A percentile compares a stretch with the other conserved stretches of the same genome.
These are phyloP conservation scores for Dryadomyces quercivorus DNA, from an alignment of 2,329 filamentous ascomycete genomes.

Conservation along the genomic window DNA sequence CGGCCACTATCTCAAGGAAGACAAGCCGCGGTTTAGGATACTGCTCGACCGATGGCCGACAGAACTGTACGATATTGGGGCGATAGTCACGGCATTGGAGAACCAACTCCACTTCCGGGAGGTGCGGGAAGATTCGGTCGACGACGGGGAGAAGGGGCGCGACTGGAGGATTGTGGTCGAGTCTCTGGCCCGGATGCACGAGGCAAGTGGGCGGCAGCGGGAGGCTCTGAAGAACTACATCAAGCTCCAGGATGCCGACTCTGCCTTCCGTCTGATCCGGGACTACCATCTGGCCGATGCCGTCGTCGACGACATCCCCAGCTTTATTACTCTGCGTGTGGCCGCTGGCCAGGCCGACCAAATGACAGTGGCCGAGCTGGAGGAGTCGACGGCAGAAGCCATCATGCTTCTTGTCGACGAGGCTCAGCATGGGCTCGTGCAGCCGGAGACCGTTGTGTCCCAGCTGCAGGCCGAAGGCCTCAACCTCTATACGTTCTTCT, in stretches of 20 bases:
- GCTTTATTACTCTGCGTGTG: constrained; percentile 79
- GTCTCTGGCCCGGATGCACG: constrained; percentile 70
- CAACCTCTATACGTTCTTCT: constrained; percentile 78
- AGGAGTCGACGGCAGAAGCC: constrained; percentile 69
- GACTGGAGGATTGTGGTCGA: constrained; percentile 90
- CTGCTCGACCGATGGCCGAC: constrained; percentile 74
- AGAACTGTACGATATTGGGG: constrained; percentile 69
- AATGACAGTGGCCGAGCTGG: constrained; percentile 58
- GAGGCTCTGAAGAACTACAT: constrained; percentile 88
- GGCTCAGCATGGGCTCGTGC: constrained; percentile 77
- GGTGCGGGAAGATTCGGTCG: constrained; percentile 62
- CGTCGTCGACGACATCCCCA: constrained; percentile 78
- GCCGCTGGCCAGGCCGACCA: constrained; percentile 54
- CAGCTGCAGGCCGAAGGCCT: constrained; percentile 61
- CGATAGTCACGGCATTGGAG: constrained; percentile 66
- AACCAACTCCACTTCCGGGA: constrained; percentile 69
- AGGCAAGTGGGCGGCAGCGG: constrained; percentile 66
- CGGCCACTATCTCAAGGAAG: constrained; percentile 71
- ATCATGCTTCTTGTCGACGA: constrained; percentile 82
- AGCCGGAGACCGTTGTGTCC: constrained; percentile 61
- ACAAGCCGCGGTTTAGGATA: constrained; percentile 64
- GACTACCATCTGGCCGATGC: constrained; percentile 85
- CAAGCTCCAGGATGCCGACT: constrained; percentile 79
- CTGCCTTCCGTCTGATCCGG: constrained; percentile 72
- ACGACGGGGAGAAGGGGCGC: constrained; percentile 57